A percentile compares a stretch with the other conserved stretches of the same genome.
Conservation (phyloP, 768 basidiomycete species). For the Piloderma croceum region DNA sequence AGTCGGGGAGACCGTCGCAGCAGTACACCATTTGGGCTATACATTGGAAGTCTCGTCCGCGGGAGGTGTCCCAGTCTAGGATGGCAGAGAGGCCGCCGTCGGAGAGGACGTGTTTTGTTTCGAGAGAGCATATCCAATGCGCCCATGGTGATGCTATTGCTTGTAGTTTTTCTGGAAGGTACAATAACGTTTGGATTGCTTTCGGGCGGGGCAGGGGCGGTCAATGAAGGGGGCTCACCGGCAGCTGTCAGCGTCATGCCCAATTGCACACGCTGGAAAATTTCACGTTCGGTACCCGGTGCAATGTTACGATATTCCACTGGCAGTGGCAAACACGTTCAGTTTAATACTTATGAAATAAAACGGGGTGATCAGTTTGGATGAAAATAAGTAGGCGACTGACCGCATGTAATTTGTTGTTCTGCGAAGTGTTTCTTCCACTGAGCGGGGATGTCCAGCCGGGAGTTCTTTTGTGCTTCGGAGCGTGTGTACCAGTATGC, state of each 20-base stretch:
- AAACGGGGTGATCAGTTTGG: not conserved
- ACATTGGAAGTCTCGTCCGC: slow-evolving; percentile 74
- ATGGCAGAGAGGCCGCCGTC: slow-evolving; percentile 53
- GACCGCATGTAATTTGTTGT: slow-evolving; percentile 67
- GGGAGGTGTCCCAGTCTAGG: slow-evolving; percentile 59
- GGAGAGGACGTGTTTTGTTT: slow-evolving; percentile 48
- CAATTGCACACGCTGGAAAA: slow-evolving; percentile 78
- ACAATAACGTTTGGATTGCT: not conserved
- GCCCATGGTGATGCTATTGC: slow-evolving; percentile 71
- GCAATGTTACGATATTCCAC: slow-evolving; percentile 63
- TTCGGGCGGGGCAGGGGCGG: not conserved
- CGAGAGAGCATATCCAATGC: slow-evolving; percentile 58
- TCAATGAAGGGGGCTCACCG: slow-evolving; percentile 35
- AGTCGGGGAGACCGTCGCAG: slow-evolving; percentile 47
- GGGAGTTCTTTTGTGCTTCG: slow-evolving; percentile 36
- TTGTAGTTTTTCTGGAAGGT: slow-evolving; percentile 62
- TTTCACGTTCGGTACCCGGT: slow-evolving; percentile 61
- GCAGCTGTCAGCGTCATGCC: slow-evolving; percentile 71
- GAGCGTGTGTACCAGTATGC: slow-evolving; percentile 57
- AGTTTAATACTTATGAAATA: not conserved
- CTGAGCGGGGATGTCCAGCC: slow-evolving; percentile 47
- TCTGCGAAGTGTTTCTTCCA: slow-evolving; percentile 47
- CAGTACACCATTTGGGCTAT: slow-evolving; percentile 66
- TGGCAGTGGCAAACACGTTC: slow-evolving; percentile 18
- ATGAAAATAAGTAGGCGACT: slow-evolving; percentile 15